Conservation (phyloP, 108 stramenopile genomes). For the Asterionellopsis glacialis region DNA sequence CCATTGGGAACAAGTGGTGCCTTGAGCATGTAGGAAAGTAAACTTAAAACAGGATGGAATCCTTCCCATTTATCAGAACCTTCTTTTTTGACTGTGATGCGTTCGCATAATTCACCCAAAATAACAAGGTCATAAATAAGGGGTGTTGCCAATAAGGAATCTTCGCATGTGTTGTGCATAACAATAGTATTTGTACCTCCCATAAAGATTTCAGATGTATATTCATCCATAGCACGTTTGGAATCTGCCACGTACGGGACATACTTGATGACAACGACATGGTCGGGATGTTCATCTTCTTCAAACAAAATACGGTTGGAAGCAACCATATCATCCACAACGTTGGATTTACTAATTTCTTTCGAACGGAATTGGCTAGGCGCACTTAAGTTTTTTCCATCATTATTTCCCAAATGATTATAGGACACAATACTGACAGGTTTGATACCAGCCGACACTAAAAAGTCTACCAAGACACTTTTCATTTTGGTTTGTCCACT, state of each 20-base stretch:
- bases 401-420: slow-evolving; percentile 99
- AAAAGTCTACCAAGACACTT: slow-evolving; percentile 94
- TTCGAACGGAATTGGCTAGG: slow-evolving; percentile 97
- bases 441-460: slow-evolving; percentile 96
- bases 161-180: slow-evolving; percentile 99
- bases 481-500: slow-evolving; percentile 99
- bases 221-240: slow-evolving; percentile 99
- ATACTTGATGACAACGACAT: slow-evolving; percentile 96
- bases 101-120: slow-evolving; percentile 89
- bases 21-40: slow-evolving; percentile 98
- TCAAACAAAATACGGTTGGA: slow-evolving; percentile 94
- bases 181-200: slow-evolving; percentile 96
- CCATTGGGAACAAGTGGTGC: slow-evolving; percentile 96
- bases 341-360: slow-evolving; percentile 97
- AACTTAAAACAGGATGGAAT: slow-evolving; percentile 92
- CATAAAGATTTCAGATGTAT: slow-evolving; percentile 98
- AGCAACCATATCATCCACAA: slow-evolving; percentile 98
- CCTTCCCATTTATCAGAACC: slow-evolving; percentile 66
- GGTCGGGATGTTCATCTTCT: slow-evolving; percentile 97
- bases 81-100: slow-evolving; percentile 80
- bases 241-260: slow-evolving; percentile 97
- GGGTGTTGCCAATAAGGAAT: slow-evolving; percentile 94
- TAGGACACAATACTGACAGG: slow-evolving; percentile 96
- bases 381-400: slow-evolving; percentile 94
- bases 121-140: slow-evolving; percentile 96